These are phyloP conservation scores for Candida labiduridarum DNA, from an alignment of 1,139 yeast species.

Conservation along the genomic window DNA sequence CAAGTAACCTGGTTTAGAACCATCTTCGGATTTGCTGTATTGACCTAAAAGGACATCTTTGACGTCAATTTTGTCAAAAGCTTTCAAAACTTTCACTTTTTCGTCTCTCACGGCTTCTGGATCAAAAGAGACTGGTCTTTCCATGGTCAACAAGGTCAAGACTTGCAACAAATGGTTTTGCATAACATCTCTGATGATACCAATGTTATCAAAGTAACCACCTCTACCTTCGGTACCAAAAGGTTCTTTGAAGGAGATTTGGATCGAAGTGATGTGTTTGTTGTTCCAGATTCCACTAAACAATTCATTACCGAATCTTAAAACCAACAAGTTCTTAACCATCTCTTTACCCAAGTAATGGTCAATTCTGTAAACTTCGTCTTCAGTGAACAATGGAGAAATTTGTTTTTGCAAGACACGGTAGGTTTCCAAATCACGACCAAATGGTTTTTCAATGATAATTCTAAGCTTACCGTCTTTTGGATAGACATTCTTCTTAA, in stretches of 20 bases:
- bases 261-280: slow-evolving; percentile 75
- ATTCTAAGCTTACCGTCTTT: slow-evolving; percentile 68
- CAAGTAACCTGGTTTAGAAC: slow-evolving; percentile 82
- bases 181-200: slow-evolving; percentile 97
- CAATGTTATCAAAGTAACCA: slow-evolving; percentile 93
- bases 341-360: slow-evolving; percentile 97
- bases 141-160: slow-evolving; percentile 90
- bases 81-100: slow-evolving; percentile 88
- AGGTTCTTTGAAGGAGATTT: slow-evolving; percentile 91
- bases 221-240: slow-evolving; percentile 99
- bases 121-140: slow-evolving; percentile 85
- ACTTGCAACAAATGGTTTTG: slow-evolving; percentile 96
- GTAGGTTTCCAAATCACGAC: slow-evolving; percentile 82
- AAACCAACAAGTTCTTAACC: slow-evolving; percentile 88
- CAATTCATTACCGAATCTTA: slow-evolving; percentile 88
- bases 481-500: slow-evolving; percentile 73
- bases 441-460: slow-evolving; percentile 96
- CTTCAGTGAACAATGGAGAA: slow-evolving; percentile 87
- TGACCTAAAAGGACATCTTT: slow-evolving; percentile 84
- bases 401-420: slow-evolving; percentile 74
- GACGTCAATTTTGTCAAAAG: slow-evolving; percentile 67
- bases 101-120: slow-evolving; percentile 96
- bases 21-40: slow-evolving; percentile 82
- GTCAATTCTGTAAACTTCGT: slow-evolving; percentile 92
- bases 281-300: slow-evolving; percentile 86